A percentile compares a stretch with the other conserved stretches of the same genome.
These are phyloP conservation scores for Trypanosomatidae sp. DNA, from an alignment of 208 protist species.

Conservation along the genomic window DNA sequence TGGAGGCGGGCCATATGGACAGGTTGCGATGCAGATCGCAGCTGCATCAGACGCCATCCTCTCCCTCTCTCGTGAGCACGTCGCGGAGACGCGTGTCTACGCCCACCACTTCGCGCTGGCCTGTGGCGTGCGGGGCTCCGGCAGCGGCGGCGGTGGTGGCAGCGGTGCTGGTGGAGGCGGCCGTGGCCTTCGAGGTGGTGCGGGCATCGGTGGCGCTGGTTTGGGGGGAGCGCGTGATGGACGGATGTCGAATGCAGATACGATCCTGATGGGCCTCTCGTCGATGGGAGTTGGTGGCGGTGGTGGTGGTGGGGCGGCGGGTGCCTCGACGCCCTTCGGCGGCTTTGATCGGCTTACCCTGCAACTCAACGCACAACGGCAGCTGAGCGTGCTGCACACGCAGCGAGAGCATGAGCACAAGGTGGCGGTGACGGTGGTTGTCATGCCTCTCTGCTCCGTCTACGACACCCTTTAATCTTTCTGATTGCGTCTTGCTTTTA, in stretches of 20 bases:
- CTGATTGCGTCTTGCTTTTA: too few relatives aligned
- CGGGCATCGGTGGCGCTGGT: not conserved
- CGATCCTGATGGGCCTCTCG: constrained; percentile 19
- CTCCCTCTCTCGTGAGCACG: constrained; percentile 19
- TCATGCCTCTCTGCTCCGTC: constrained; percentile 46
- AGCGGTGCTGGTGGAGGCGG: not conserved
- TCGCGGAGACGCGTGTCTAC: constrained; percentile 51
- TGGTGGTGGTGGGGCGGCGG: constrained; percentile 8
- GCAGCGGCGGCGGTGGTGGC: constrained; percentile 5
- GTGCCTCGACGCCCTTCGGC: constrained; percentile 16
- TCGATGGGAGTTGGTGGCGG: constrained; percentile 2
- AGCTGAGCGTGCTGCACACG: constrained; percentile 77
- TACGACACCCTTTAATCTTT: constrained; percentile 22
- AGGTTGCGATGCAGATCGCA: constrained; percentile 40
- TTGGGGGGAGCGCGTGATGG: constrained; percentile 48
- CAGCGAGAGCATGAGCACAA: constrained; percentile 56
- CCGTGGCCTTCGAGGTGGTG: constrained; percentile 2
- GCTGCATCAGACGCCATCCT: constrained; percentile 44
- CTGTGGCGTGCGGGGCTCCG: constrained; percentile 35
- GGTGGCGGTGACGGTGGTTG: constrained; percentile 69
- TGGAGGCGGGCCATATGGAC: constrained; percentile 53
- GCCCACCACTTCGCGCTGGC: constrained; percentile 65
- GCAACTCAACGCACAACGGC: constrained; percentile 64
- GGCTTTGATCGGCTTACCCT: constrained; percentile 79
- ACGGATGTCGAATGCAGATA: constrained; percentile 34